Conservation (phyloP, 1,139 yeast species). For the Geotrichum aggregatum region DNA sequence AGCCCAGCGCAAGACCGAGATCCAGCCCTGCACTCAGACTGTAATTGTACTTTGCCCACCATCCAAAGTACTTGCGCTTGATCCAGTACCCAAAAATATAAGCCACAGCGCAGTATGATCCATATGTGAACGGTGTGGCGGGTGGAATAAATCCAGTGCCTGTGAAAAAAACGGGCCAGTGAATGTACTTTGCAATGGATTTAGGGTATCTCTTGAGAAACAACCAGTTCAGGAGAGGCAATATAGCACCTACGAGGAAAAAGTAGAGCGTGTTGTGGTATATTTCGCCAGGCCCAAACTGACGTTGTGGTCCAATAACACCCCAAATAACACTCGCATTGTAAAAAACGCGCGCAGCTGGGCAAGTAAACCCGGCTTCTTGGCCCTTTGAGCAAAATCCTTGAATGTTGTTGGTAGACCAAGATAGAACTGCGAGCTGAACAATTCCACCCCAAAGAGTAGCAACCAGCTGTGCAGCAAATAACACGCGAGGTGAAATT, state of each 20-base stretch:
- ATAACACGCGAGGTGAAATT: conserved; percentile 57
- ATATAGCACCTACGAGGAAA: conserved; percentile 46
- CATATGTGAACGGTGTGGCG: conserved; percentile 51
- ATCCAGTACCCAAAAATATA: conserved; percentile 50
- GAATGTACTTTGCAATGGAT: conserved; percentile 44
- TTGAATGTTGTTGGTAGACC: conserved; percentile 45
- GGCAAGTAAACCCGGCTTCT: conserved; percentile 47
- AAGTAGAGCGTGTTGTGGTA: conserved; percentile 45
- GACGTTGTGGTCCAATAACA: conserved; percentile 55
- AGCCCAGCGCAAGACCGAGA: conserved; percentile 52
- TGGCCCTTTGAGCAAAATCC: conserved; percentile 50
- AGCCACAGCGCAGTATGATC: conserved; percentile 48
- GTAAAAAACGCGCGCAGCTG: conserved; percentile 48
- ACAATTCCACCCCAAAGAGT: conserved; percentile 39
- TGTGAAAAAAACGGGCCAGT: conserved; percentile 52
- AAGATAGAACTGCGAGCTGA: conserved; percentile 45
- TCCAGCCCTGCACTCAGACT: conserved; percentile 56
- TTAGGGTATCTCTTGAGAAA: conserved; percentile 49
- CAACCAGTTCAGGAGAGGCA: conserved; percentile 48
- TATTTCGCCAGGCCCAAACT: conserved; percentile 40
- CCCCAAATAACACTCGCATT: conserved; percentile 65
- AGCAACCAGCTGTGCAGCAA: conserved; percentile 49
- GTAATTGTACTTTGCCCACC: conserved; percentile 67
- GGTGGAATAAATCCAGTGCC: conserved; percentile 53
- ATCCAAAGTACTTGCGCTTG: conserved; percentile 49